These are phyloP conservation scores for Colletotrichum karsti DNA, from an alignment of 2,329 filamentous ascomycete species.

Conservation along the genomic window DNA sequence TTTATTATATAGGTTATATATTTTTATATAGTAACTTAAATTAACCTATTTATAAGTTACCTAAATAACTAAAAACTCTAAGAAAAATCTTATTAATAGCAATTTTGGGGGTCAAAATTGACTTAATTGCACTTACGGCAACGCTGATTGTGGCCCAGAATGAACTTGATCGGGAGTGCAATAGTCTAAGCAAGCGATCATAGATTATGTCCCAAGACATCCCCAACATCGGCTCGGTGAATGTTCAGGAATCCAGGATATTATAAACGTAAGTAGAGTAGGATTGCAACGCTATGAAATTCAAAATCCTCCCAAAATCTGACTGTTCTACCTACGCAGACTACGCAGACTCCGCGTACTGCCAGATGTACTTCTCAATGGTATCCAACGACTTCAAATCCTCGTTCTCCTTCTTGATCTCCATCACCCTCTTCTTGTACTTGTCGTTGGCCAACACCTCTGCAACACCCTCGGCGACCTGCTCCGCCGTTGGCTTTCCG, in stretches of 20 bases:
- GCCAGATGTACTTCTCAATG: slow-evolving; percentile 29
- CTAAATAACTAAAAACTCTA: background rate
- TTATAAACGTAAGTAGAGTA: too few relatives aligned
- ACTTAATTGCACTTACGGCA: background rate
- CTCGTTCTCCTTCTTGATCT: slow-evolving; percentile 44
- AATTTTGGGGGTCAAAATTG: background rate
- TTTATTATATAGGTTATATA: background rate
- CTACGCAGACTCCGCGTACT: slow-evolving; percentile 7
- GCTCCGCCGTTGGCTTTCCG: slow-evolving; percentile 37
- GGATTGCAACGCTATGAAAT: too few relatives aligned
- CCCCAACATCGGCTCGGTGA: too few relatives aligned
- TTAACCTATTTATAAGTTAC: background rate
- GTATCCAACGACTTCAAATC: slow-evolving; percentile 30
- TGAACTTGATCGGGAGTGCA: too few relatives aligned
- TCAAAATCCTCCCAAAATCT: too few relatives aligned
- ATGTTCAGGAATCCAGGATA: too few relatives aligned
- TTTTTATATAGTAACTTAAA: background rate
- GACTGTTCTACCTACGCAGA: too few relatives aligned
- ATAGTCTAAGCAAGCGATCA: too few relatives aligned
- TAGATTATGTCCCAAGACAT: too few relatives aligned
- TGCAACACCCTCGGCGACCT: slow-evolving; percentile 40
- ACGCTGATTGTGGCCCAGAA: too few relatives aligned
- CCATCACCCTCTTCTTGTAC: slow-evolving; percentile 40
- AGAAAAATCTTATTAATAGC: background rate
- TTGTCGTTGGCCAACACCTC: slow-evolving; percentile 37